These are phyloP conservation scores for Ganoderma sp. DNA, from an alignment of 1,284 basidiomycete genomes.

Conservation along the genomic window DNA sequence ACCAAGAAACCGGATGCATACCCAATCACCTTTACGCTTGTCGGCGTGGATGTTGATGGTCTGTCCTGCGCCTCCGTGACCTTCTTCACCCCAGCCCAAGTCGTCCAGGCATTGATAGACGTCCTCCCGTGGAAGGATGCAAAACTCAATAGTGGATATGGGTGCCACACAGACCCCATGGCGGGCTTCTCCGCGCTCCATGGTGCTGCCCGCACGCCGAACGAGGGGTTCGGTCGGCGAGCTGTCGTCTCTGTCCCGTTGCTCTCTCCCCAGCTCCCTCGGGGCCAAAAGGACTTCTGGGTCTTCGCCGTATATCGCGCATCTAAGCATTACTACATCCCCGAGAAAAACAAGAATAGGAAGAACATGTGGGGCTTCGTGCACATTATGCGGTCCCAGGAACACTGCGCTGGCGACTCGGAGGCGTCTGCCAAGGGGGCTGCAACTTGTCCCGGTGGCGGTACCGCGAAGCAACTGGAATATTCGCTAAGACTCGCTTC, in stretches of 20 bases:
- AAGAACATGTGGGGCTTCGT: slow-evolving; percentile 16
- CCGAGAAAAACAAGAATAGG: no score
- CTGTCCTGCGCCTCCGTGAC: neutral
- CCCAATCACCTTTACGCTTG: slow-evolving; percentile 21
- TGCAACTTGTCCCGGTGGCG: neutral
- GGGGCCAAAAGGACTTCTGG: slow-evolving; percentile 15
- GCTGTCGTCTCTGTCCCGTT: slow-evolving; percentile 12
- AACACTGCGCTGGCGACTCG: neutral
- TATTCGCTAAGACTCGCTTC: neutral
- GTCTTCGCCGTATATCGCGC: slow-evolving; percentile 6
- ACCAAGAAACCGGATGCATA: slow-evolving; percentile 3
- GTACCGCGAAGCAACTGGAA: neutral
- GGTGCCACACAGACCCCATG: neutral
- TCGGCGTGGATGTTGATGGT: no score
- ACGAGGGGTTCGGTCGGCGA: slow-evolving; percentile 3
- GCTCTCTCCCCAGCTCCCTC: neutral
- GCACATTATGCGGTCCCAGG: neutral
- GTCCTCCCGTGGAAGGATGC: slow-evolving; percentile 1
- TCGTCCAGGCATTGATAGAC: slow-evolving; percentile 14
- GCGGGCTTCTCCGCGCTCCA: slow-evolving; percentile 6
- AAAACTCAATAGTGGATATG: neutral
- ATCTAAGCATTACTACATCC: no score
- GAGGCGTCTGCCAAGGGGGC: neutral
- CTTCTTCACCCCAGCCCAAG: slow-evolving; percentile 18
- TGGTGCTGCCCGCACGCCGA: neutral